Evolutionary conservation across 192 early-diverging fungal genomes (phyloP), one percentile per base, ranked within the genome.

Genomic region (Linnemannia zychae): DNA sequence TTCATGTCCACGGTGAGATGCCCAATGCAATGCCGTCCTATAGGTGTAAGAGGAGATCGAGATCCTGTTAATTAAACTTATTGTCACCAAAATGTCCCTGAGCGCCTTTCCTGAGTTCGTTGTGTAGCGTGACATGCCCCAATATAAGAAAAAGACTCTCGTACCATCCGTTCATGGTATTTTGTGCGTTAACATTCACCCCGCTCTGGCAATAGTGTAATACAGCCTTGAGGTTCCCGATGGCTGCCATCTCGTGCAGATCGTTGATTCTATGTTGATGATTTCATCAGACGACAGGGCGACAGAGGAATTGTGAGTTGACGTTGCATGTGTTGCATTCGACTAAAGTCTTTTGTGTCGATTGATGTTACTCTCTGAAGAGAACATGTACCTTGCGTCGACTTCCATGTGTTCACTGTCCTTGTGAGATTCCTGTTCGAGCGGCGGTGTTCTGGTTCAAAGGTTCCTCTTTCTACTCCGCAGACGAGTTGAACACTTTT

Each of bases 21-120:
- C 95, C 96, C 96, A 97, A 77, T 96, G 94, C 4, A 97, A 76
- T 31, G 93, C 84, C 0, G 93, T 93, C 93, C 93, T 91, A 66
- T 28, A 74, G 18, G 20, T 53, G 18, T 53, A 7, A n/a, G 22
- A 7, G 52, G 22, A 22, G 28, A 33, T 63, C 13, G 57, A 63
- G 9, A n/a, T 63, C n/a, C 57, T 63, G 57, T 63, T 28, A 63
- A 63, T 63, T 63, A 31, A 31, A 24, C 24, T 28, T 63, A 2
- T 49, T 63, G 24, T 28, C 57, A 28, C 57, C 57, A 31, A 63
- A 50, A 63, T 28, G 15, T 24, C n/a, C 7, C 1, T 57, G 53
- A 57, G 5, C 9, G 22, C 9, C 3, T n/a, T 63, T 63, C 31
- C 12, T 12, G 28, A n/a, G 2, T n/a, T 57, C 11, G 53, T 7